A percentile compares a stretch with the other conserved stretches of the same genome.
Conservation (phyloP, 208 protist species). For the Phytomonas sp. region DNA sequence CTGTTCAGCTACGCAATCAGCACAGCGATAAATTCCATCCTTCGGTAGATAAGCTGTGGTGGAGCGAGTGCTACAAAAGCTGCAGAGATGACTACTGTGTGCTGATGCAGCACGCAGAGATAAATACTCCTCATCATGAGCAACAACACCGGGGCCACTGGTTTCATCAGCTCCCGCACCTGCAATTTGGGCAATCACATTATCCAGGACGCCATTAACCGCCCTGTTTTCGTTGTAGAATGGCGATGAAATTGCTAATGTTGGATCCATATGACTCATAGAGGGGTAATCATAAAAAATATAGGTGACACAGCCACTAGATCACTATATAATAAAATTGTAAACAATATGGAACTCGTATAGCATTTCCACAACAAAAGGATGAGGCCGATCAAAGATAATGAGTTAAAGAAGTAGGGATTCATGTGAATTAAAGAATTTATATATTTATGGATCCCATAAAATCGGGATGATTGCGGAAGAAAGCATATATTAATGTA, state of each 20-base stretch:
- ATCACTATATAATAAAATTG: background rate
- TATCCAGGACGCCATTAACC: conserved; percentile 37
- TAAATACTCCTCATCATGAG: conserved; percentile 3
- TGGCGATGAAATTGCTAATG: conserved; percentile 56
- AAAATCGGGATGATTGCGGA: background rate
- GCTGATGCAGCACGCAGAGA: background rate
- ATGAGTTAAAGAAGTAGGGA: background rate
- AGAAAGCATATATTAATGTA: background rate
- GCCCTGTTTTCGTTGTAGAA: conserved; percentile 47
- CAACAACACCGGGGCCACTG: background rate
- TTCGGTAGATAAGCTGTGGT: conserved; percentile 32
- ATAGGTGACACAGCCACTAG: background rate
- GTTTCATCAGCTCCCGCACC: conserved; percentile 2
- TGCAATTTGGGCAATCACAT: conserved; percentile 41
- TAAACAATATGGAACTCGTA: background rate
- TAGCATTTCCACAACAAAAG: background rate
- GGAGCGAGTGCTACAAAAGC: conserved; percentile 25
- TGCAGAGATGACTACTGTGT: conserved; percentile 24
- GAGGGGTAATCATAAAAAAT: background rate
- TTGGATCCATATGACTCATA: conserved; percentile 52
- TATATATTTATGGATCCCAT: background rate
- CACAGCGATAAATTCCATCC: conserved; percentile 64
- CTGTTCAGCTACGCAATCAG: conserved; percentile 28
- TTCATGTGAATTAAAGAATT: background rate
- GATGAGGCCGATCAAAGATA: background rate